These are phyloP conservation scores for Candida michaelii DNA, from an alignment of 805 yeast species.

Conservation along the genomic window DNA sequence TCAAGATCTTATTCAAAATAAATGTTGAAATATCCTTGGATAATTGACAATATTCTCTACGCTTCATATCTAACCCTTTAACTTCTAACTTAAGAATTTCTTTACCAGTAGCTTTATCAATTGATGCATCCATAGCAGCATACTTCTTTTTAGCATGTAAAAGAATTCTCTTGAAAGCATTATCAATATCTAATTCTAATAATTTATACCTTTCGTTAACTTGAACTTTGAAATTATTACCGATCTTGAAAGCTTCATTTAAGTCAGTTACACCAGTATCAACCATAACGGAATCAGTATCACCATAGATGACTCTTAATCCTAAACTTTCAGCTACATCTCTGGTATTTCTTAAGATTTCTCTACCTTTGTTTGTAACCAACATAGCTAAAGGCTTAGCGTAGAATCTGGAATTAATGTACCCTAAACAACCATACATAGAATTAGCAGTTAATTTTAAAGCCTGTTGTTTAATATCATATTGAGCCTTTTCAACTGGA, in stretches of 20 bases:
- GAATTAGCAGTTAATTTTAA: slow-evolving; percentile 96
- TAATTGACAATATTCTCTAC: slow-evolving; percentile 93
- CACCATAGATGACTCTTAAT: slow-evolving; percentile 91
- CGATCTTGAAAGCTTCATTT: slow-evolving; percentile 76
- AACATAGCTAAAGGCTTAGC: slow-evolving; percentile 96
- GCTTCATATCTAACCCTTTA: slow-evolving; percentile 94
- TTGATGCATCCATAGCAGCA: slow-evolving; percentile 77
- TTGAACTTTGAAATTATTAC: slow-evolving; percentile 75
- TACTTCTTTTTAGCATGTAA: slow-evolving; percentile 96
- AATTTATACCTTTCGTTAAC: slow-evolving; percentile 88
- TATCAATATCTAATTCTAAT: slow-evolving; percentile 93
- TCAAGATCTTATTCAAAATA: slow-evolving; percentile 68
- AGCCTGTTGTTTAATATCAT: slow-evolving; percentile 94
- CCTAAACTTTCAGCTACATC: slow-evolving; percentile 86
- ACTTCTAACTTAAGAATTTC: slow-evolving; percentile 65
- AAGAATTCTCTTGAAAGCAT: slow-evolving; percentile 79
- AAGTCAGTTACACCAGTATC: slow-evolving; percentile 76
- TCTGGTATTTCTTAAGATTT: slow-evolving; percentile 88
- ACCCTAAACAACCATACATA: slow-evolving; percentile 99
- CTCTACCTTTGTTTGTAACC: slow-evolving; percentile 94
- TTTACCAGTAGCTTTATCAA: slow-evolving; percentile 54
- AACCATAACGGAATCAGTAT: slow-evolving; percentile 98
- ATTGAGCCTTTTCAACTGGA: slow-evolving; percentile 69
- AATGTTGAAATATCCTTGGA: slow-evolving; percentile 84
- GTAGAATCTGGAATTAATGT: slow-evolving; percentile 85